These are phyloP conservation scores for Colletotrichum falcatum DNA, from an alignment of 2,329 filamentous ascomycete genomes.

Conservation along the genomic window DNA sequence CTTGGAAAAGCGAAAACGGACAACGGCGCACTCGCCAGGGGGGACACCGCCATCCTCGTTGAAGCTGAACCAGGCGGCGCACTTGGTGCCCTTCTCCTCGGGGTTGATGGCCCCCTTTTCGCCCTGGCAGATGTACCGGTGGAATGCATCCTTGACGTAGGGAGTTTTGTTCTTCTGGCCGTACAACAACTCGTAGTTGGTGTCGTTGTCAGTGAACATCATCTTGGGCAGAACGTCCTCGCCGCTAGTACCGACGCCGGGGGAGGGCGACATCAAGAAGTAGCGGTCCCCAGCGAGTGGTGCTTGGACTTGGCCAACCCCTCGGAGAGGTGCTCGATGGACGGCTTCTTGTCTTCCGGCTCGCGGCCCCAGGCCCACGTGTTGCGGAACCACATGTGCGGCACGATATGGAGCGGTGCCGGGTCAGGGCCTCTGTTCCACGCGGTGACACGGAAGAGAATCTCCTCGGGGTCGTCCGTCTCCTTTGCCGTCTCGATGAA, in stretches of 20 bases:
- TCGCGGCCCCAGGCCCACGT: conserved; percentile 97
- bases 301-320: conserved; percentile 83
- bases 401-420: conserved; percentile 91
- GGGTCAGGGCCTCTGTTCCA: conserved; percentile 95
- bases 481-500: conserved; percentile 97
- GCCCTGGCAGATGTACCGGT: conserved; percentile 84
- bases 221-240: conserved; percentile 87
- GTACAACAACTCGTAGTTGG: conserved; percentile 84
- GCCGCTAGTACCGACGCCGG: conserved; percentile 81
- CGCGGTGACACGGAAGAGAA: conserved; percentile 93
- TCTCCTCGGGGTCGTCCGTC: conserved; percentile 88
- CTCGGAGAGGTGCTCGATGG: conserved; percentile 74
- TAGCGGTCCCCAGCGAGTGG: conserved; percentile 85
- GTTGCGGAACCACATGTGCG: conserved; percentile 97
- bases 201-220: conserved; percentile 96
- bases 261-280: conserved; percentile 88
- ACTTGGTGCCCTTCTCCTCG: conserved; percentile 83
- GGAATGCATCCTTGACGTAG: conserved; percentile 96
- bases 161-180: conserved; percentile 80
- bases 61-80: conserved; percentile 91
- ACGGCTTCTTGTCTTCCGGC: conserved; percentile 79
- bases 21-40: conserved; percentile 93
- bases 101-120: conserved; percentile 88
- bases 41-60: conserved; percentile 88
- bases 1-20: conserved; percentile 88